These are phyloP conservation scores for Gymnopilus junonius DNA, from an alignment of 768 basidiomycete species.

Conservation along the genomic window DNA sequence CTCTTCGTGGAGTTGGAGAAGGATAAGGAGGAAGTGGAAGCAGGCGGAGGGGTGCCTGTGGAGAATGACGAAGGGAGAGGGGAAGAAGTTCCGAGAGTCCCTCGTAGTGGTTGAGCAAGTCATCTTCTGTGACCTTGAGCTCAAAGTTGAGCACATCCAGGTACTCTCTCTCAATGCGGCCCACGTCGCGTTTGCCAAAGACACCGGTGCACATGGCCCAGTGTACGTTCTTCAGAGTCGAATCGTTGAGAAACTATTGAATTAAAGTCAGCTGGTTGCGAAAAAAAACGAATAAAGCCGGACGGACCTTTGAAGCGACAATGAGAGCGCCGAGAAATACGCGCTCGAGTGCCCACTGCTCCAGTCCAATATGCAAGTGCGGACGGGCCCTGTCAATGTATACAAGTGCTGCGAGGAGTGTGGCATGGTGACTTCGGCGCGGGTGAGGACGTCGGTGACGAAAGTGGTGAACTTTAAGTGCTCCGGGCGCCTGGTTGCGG, in stretches of 20 bases:
- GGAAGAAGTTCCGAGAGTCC: conserved; percentile 35
- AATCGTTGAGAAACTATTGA: conserved; percentile 81
- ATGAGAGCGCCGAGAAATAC: conserved; percentile 93
- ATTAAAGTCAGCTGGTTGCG: conserved; percentile 13
- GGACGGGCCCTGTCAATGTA: conserved; percentile 81
- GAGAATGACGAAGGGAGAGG: conserved; percentile 24
- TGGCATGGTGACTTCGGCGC: conserved; percentile 74
- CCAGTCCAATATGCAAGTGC: conserved; percentile 79
- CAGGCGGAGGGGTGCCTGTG: conserved; percentile 43
- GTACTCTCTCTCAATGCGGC: conserved; percentile 83
- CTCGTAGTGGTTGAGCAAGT: conserved; percentile 58
- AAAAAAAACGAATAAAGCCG: conserved; percentile 11
- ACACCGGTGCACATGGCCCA: conserved; percentile 88
- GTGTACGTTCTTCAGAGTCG: conserved; percentile 88
- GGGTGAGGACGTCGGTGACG: conserved; percentile 66
- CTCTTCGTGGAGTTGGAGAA: conserved; percentile 20
- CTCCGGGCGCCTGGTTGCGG: conserved; percentile 49
- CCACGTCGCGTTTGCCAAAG: conserved; percentile 81
- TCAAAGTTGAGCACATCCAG: conserved; percentile 81
- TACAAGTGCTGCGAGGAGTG: conserved; percentile 70
- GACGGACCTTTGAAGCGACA: conserved; percentile 77
- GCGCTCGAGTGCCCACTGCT: conserved; percentile 87
- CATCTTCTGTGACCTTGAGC: conserved; percentile 64
- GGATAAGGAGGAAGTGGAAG: conserved; percentile 32
- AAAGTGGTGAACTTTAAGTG: conserved; percentile 66